Base-by-base conservation (phyloP, 768 basidiomycete genomes). In the Asterophora parasitica region DNA sequence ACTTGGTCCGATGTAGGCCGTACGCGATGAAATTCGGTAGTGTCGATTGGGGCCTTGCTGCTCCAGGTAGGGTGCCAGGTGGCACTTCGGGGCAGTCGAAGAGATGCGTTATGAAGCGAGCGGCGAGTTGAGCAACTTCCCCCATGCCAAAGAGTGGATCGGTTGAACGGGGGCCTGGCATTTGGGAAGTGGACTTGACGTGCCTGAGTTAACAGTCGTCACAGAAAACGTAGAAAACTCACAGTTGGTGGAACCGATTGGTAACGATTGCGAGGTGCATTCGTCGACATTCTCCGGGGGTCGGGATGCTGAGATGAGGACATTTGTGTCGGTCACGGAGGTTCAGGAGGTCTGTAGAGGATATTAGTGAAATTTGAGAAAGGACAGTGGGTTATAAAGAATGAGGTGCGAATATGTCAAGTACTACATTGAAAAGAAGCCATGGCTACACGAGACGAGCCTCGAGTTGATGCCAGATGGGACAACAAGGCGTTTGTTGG, bases 61-160 rank as follows among this genome's bases (percentile, higher is more conserved):
- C 62, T 2, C 23, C 23, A 23, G 23, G 23, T 23, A 72, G 59
- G 9, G 88, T 81, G 3, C 44, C 35, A 15, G 34, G 33, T 9
- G 90, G 86, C 23, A 82, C 74, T 51, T 92, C 88, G 2, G 92
- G 92, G 60, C 92, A 95, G 0, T 83, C 81, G 60, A 93, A 94
- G 0, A 93, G 75, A 44, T 89, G 85, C 0, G 85, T 85, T 16
- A 95, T 91, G 61, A 93, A 94, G 0, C 86, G 76, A 0, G 77
- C 82, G 43, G 84, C 82, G 38, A 91, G 66, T 15, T 78, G 77
- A 0, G 91, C 83, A 0, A 81, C 70, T 16, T 70, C 67, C 62
- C 89, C 88, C 62, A 93, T 87, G 32, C 92, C 91, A 49, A 89
- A 86, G 64, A 70, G 84, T 0, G 78, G 79, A 58, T 86, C 82